These are phyloP conservation scores for Linum trigynum DNA, from an alignment of 345 rosid genomes.

Conservation along the genomic window DNA sequence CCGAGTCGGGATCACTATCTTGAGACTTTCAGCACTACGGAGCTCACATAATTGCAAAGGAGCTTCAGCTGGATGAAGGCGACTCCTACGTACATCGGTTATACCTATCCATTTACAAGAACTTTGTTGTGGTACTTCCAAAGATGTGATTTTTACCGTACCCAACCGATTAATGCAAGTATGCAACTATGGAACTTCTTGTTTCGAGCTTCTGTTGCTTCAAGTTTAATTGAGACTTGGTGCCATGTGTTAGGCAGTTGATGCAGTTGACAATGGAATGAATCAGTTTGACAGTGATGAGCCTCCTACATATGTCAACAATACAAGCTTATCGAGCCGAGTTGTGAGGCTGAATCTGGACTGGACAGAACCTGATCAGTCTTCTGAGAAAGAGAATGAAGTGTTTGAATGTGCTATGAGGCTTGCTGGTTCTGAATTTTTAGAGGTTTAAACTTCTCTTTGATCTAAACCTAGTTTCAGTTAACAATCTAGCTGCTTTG, in stretches of 20 bases:
- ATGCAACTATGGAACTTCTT: background rate
- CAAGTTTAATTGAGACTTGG: background rate
- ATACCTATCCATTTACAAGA: conserved; percentile 74
- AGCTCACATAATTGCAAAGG: conserved; percentile 82
- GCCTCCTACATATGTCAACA: conserved; percentile 84
- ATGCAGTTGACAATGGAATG: conserved; percentile 83
- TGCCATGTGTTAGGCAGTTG: conserved; percentile 42
- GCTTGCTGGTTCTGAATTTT: conserved; percentile 77
- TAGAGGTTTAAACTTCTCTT: conserved; percentile 43
- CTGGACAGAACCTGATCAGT: conserved; percentile 87
- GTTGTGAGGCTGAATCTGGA: conserved; percentile 80
- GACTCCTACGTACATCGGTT: conserved; percentile 68
- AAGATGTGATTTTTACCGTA: background rate
- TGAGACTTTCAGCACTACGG: conserved; percentile 81
- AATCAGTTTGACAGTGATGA: conserved; percentile 66
- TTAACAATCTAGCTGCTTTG: too few relatives aligned
- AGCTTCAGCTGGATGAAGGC: conserved; percentile 55
- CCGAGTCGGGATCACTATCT: conserved; percentile 57
- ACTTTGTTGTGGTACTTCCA: conserved; percentile 69
- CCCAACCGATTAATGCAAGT: background rate
- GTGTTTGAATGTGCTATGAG: conserved; percentile 72
- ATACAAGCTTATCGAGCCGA: conserved; percentile 70
- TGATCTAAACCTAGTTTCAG: background rate
- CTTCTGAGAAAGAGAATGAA: conserved; percentile 75
- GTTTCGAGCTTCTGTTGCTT: background rate